phyloP scores from a whole-genome alignment of 2,329 filamentous ascomycete genomes.

The Paecilomyces variotii region DNA sequence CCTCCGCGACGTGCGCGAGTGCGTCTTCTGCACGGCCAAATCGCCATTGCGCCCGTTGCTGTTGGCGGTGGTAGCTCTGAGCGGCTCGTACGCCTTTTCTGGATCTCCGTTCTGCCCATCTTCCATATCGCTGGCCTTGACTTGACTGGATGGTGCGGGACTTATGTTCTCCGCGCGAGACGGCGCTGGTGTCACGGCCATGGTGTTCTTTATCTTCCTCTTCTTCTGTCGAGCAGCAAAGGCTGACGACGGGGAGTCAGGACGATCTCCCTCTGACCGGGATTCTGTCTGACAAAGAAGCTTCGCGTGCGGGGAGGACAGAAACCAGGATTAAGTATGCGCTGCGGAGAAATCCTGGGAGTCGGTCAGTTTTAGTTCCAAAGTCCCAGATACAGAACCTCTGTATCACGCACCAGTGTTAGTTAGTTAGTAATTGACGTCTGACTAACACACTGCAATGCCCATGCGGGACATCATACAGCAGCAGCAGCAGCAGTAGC shows the following conservation, averaged over 20 bases:
- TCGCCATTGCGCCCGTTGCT: constrained; percentile 8
- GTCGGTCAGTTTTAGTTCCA: background rate
- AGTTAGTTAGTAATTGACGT: too few species aligned
- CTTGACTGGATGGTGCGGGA: background rate
- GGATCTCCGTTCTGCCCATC: constrained; percentile 2
- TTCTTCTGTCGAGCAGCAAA: background rate
- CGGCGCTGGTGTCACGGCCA: background rate
- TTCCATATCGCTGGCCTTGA: constrained; percentile 1
- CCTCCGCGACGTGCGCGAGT: constrained; percentile 15
- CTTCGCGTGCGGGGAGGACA: background rate
- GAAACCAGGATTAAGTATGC: background rate
- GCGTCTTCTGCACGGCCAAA: constrained; percentile 11
- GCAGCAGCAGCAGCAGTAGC: background rate
- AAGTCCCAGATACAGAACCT: background rate
- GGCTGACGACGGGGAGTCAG: background rate
- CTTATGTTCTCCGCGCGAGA: background rate
- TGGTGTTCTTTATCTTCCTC: background rate
- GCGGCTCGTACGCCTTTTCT: constrained; percentile 15
- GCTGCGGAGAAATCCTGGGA: background rate
- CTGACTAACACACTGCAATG: too few species aligned
- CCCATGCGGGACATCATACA: too few species aligned
- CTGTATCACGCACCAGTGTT: too few species aligned
- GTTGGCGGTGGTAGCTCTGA: constrained; percentile 7
- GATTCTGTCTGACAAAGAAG: background rate
- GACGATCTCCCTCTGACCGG: background rate